Base-by-base conservation (phyloP, 2,329 filamentous ascomycete genomes). In the Botrytis porri region DNA sequence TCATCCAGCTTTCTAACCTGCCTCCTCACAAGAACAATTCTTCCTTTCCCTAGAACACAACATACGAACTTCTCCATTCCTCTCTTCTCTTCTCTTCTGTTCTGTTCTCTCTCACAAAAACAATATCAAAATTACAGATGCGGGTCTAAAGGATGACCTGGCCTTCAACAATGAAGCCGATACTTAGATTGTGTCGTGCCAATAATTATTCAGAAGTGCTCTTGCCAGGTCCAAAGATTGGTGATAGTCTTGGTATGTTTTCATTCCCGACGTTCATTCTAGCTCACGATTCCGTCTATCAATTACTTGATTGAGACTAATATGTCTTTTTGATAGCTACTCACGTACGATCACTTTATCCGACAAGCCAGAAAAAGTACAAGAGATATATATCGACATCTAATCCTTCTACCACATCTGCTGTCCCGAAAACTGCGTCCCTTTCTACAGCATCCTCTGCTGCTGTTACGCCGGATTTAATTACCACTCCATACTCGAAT, bases 401-500 rank as follows among this genome's bases (percentile, higher is more conserved):
- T 51, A 25, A 51, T 72, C 20, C 59, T 35, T 18, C 48, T 25
- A n/a, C 48, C 20, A 14, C 70, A 22, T 57, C 70, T 66, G 51
- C 48, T 12, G 61, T 39, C 9, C n/a, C 41, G 2, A 72, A 39
- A 41, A 25, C 70, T 5, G 62, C 63, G 10, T 51, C 70, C 4
- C 62, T 69, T 48, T 61, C 70, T 25, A 69, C 70, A 67, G 70
- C 63, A 18, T 60, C 70, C 12, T 51, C 63, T 4, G 67, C 67
- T 69, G 22, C 70, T 25, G 63, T 69, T 32, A 57, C 43, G n/a
- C 54, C 70, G 18, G 54, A 72, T 66, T 41, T 69, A 18, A 69
- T 72, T 0, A 69, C 77, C 16, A 79, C 73, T 12, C 92, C 93
- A 0, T 97, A 94, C 81, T 84, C 87, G 32, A 85, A 90, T 62